Conservation (phyloP, 2,329 filamentous ascomycete species). For the Claviceps pazoutovae region DNA sequence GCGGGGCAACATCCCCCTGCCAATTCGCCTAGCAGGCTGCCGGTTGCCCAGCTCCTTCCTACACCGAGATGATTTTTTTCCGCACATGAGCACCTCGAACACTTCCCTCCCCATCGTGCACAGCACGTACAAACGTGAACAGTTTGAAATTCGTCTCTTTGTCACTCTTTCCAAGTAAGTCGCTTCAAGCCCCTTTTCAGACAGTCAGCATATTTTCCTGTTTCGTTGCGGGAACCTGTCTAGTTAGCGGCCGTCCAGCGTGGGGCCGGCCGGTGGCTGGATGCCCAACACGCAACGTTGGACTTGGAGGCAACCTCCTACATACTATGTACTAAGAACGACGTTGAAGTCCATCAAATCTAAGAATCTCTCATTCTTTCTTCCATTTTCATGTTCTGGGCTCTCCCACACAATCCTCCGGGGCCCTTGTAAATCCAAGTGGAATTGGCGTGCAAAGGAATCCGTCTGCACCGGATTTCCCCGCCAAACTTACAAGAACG, state of each 20-base stretch:
- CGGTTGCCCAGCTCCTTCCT: neutral
- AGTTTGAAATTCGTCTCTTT: neutral
- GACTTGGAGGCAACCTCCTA: slow-evolving; percentile 13
- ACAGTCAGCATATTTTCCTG: neutral
- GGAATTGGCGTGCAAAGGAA: slow-evolving; percentile 14
- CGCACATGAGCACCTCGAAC: neutral
- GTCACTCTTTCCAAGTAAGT: neutral
- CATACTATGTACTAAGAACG: slow-evolving; percentile 1
- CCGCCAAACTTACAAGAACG: slow-evolving; percentile 22
- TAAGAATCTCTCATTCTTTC: slow-evolving; percentile 2
- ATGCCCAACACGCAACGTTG: neutral
- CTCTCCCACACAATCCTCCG: slow-evolving; percentile 18
- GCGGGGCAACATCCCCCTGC: slow-evolving; percentile 3
- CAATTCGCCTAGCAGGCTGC: too few species aligned
- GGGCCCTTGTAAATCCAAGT: slow-evolving; percentile 20
- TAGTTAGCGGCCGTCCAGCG: slow-evolving; percentile 2
- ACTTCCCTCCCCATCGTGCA: neutral
- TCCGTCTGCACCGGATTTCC: slow-evolving; percentile 24
- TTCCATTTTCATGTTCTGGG: slow-evolving; percentile 17
- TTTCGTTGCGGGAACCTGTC: neutral
- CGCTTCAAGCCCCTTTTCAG: neutral
- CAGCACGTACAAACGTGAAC: neutral
- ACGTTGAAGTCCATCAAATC: slow-evolving; percentile 19
- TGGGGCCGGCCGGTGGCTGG: slow-evolving; percentile 7
- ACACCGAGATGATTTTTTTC: neutral